Percentiles rank a stretch among this genome's conserved stretches.
These are phyloP conservation scores for Camellia lanceoleosa DNA, from an alignment of 148 eudicot genomes.

Conservation along the genomic window DNA sequence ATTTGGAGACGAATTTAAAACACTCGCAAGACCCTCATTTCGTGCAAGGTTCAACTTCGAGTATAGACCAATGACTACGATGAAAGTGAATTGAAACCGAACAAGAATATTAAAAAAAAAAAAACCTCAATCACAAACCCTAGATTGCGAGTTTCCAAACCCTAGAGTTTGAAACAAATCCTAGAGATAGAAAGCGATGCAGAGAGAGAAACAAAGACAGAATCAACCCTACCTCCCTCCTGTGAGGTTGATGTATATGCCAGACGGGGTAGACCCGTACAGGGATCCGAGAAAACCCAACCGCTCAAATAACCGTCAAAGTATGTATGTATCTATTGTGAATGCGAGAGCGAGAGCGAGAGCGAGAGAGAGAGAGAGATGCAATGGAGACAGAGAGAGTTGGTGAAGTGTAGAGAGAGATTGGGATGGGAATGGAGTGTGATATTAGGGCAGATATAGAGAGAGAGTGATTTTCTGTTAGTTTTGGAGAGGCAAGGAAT, in stretches of 20 bases:
- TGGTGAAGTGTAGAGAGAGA: constrained; percentile 13
- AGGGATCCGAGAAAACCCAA: constrained; percentile 25
- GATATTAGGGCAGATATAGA: constrained; percentile 19
- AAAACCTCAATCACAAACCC: not conserved
- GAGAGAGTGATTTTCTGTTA: constrained; percentile 7
- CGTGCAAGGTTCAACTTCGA: not conserved
- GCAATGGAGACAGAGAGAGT: not conserved
- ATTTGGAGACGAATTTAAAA: constrained; percentile 13
- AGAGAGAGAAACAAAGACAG: not conserved
- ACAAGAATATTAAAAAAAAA: not conserved
- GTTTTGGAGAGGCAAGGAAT: not conserved
- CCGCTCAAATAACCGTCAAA: constrained; percentile 18
- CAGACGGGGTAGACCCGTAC: not conserved
- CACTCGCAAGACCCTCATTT: constrained; percentile 21
- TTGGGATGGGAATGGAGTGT: constrained; percentile 9
- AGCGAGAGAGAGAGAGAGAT: not conserved
- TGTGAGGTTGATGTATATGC: not conserved
- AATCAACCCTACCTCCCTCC: constrained; percentile 16
- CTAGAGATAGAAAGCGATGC: not conserved
- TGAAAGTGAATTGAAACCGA: not conserved
- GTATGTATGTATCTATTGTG: not conserved
- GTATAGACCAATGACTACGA: not conserved
- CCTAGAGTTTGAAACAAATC: constrained; percentile 1
- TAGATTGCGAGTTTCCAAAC: constrained; percentile 6
- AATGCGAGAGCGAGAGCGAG: not conserved